Base-by-base conservation (phyloP, 1,139 yeast genomes). In the Lodderomyces metapsilosis region DNA sequence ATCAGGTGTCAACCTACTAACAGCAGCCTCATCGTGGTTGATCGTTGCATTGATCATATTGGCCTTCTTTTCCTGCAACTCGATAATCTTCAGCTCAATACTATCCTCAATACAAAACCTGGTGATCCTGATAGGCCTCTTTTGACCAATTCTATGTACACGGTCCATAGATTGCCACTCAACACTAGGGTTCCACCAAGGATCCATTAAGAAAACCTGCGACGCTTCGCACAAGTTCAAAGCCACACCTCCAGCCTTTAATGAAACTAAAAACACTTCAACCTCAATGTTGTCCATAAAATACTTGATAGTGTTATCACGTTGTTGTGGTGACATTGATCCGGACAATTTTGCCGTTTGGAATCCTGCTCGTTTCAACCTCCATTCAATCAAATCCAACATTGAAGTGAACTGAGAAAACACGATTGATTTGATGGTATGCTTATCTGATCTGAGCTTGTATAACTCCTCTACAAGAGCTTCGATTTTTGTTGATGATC, bases 151-250 rank as follows among this genome's bases (percentile, higher is more conserved):
- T 66, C 98, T 81, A 64, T 92, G 98, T 17, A 92, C 97, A 64
- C 99, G 81, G 62, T 94, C 99, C 68, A 95, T 96, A 38, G 95
- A 86, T 61, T 92, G 98, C 91, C 97, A 92, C 62, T 92, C 98
- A 4, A 89, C 95, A 53, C 95, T 85, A 1, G 98, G 98, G 58
- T 92, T 92, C 98, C 98, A 92, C 98, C 98, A 92, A 21, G 98
- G 98, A 56, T 92, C 98, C 72, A 92, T 74, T 39, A 92, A 74
- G 52, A 92, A 92, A 32, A 92, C 98, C 53, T 91, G 97, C 1
- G 95, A 88, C 0, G 98, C 98, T 58, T 94, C 98, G 56, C 97
- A 91, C 52, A 92, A 72, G 59, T 92, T 92, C 51, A 92, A 74
- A 0, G 98, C 98, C 28, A 92, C 98, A 64, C 98, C 98, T 51